These are phyloP conservation scores for Yamadazyma membranifaciens DNA, from an alignment of 1,139 yeast genomes.

Conservation along the genomic window DNA sequence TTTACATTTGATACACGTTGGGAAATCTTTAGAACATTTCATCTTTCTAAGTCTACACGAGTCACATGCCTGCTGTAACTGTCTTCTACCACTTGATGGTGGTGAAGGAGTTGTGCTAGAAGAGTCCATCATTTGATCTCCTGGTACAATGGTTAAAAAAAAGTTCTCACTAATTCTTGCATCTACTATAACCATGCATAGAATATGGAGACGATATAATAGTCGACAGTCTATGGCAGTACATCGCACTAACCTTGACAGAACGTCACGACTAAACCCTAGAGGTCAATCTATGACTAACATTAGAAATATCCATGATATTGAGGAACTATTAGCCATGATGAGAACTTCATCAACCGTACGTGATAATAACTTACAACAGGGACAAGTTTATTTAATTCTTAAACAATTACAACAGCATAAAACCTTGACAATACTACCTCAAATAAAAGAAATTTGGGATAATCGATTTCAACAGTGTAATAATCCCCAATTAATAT, in stretches of 20 bases:
- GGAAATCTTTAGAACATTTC: slow-evolving; percentile 27
- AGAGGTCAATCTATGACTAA: no score
- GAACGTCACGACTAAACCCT: no score
- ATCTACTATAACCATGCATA: no score
- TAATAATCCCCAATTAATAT: neutral
- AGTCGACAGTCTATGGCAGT: no score
- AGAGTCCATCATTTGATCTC: slow-evolving; percentile 2
- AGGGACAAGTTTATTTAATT: neutral
- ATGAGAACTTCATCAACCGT: no score
- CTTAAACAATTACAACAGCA: slow-evolving; percentile 1
- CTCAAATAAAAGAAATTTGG: slow-evolving; percentile 6
- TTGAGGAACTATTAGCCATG: no score
- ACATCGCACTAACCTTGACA: no score
- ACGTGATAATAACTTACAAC: neutral
- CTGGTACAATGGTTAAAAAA: neutral
- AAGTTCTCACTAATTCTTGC: no score
- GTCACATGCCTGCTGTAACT: slow-evolving; percentile 24
- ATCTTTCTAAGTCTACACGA: slow-evolving; percentile 27
- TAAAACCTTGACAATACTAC: neutral
- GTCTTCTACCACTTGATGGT: neutral
- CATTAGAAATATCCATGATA: no score
- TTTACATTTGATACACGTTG: slow-evolving; percentile 26
- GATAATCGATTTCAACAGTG: neutral
- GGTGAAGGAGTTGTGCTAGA: slow-evolving; percentile 6
- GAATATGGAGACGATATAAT: no score